Base-by-base conservation (phyloP, 805 yeast species). In the Ogataea chonburiensis region DNA sequence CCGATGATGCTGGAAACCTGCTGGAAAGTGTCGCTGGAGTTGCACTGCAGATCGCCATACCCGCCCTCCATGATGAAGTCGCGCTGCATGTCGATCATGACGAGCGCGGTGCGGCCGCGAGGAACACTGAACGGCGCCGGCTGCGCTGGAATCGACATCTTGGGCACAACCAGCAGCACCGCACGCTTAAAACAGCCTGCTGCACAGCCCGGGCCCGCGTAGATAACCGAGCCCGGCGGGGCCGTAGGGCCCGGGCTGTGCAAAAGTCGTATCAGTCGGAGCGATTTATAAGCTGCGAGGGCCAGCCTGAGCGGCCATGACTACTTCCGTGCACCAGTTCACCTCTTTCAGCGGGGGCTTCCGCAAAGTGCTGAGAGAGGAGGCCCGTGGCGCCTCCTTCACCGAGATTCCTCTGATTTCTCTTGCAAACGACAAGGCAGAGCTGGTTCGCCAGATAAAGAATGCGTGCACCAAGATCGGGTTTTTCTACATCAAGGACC, bases 71-170 rank as follows among this genome's bases (percentile, higher is more conserved):
- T 45, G 5, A 57, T 50, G 31, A 58, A 58, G 40, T 58, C 63
- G 32, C 62, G 39, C 36, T 58, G 63, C 62, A 58, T 58, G 37
- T 58, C 62, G 20, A 58, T 55, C 34, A 58, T 53, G 17, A 58
- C 28, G 16, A 58, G 38, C 5, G 61, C 63, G 3, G 57, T 46
- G 40, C 38, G 43, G 21, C 38, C 49, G 15, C 21, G 34, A 24
- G 38, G 40, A 7, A 32, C 38, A 23, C 25, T 17, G 37, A 42
- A 23, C 3, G 46, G 31, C 13, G 37, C 31, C 14, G 46, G 48
- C 14, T 24, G 30, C 1, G 50, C 42, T 10, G 28, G 28, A 13
- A 29, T 19, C n/a, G 12, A 12, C 16, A 17, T 27, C 11, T 6
- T 16, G 5, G 30, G 17, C 6, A 27, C 7, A 14, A 11, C 20